These are phyloP conservation scores for Camellia granthamiana DNA, from an alignment of 148 eudicot species.

Conservation along the genomic window DNA sequence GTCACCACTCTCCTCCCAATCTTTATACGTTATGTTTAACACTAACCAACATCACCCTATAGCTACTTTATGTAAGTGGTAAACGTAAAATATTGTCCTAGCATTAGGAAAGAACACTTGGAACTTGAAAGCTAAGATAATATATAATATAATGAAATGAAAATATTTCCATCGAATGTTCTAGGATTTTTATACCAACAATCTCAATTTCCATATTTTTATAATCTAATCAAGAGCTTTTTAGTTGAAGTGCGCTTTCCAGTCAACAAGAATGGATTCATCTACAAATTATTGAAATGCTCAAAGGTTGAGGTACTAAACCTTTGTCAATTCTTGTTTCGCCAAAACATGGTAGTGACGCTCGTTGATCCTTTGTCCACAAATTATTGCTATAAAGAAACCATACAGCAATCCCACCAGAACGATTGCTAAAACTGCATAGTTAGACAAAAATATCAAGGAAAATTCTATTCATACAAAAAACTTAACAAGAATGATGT, in stretches of 20 bases:
- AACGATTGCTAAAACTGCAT: constrained; percentile 79
- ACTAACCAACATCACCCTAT: background rate
- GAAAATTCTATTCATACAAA: background rate
- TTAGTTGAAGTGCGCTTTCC: background rate
- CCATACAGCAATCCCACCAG: constrained; percentile 98
- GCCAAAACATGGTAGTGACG: constrained; percentile 99
- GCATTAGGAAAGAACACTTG: background rate
- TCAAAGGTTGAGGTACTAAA: constrained; percentile 19
- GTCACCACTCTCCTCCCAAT: background rate
- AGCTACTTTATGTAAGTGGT: background rate
- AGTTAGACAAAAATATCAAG: background rate
- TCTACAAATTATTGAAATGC: background rate
- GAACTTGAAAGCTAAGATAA: background rate
- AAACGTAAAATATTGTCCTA: background rate
- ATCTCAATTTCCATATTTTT: background rate
- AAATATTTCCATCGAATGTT: background rate
- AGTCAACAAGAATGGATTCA: background rate
- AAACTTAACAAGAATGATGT: no score
- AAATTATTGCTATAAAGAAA: constrained; percentile 94
- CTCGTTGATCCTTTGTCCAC: constrained; percentile 94
- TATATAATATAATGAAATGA: background rate
- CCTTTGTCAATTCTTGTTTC: constrained; percentile 98
- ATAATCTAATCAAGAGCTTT: background rate
- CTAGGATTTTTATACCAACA: background rate
- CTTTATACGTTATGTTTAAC: background rate